Conservation (phyloP, 2,329 filamentous ascomycete species). For the Coniosporium tulheliwenetii region DNA sequence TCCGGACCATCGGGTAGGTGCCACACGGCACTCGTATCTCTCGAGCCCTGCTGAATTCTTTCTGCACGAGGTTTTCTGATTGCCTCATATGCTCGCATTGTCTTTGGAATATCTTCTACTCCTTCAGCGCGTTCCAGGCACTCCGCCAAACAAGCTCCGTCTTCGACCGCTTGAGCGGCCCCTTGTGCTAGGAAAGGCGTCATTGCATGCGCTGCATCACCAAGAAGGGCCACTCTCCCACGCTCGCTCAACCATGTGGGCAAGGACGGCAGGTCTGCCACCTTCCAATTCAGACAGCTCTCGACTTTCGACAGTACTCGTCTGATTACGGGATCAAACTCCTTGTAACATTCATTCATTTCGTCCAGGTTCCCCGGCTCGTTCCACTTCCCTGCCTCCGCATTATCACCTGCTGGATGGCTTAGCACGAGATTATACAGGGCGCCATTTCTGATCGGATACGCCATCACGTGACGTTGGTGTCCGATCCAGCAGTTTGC, state of each 20-base stretch:
- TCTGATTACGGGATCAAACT: background rate
- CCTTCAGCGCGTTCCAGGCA: background rate
- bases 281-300: background rate
- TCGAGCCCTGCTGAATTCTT: background rate
- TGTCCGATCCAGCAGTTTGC: constrained; percentile 6
- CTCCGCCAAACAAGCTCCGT: constrained; percentile 6
- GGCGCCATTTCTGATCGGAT: constrained; percentile 5
- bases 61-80: background rate
- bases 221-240: constrained; percentile 8
- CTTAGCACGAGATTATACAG: constrained; percentile 8
- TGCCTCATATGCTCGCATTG: background rate
- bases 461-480: constrained; percentile 6
- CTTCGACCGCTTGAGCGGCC: constrained; percentile 22
- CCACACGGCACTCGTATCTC: background rate
- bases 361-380: constrained; percentile 1
- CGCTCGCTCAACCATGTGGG: background rate
- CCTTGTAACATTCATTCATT: constrained; percentile 1
- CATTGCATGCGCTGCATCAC: constrained; percentile 23
- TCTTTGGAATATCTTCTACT: background rate
- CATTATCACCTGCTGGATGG: background rate
- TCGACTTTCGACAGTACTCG: background rate
- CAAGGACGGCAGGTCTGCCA: background rate
- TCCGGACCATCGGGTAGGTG: constrained; percentile 6
- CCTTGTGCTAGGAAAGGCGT: constrained; percentile 22
- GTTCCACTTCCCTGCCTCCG: background rate